A percentile compares a stretch with the other conserved stretches of the same genome.
Evolutionary conservation across 176 grass and related monocot genomes (phyloP).

Genomic region (Aechmea fasciata): DNA sequence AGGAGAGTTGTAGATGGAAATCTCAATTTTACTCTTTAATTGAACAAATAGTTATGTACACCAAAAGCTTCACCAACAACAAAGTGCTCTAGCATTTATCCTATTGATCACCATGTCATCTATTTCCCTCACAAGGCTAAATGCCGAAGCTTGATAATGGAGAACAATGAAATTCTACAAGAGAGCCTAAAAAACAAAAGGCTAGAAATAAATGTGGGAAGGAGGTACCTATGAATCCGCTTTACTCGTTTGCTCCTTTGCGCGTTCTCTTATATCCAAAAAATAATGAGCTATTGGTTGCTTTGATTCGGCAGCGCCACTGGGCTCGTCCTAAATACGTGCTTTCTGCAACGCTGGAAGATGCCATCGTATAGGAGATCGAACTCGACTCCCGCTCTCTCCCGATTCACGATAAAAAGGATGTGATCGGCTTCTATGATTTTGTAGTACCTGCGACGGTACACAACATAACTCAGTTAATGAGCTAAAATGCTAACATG

Average conservation of each 20-base stretch:
- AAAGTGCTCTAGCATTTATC: too few relatives aligned
- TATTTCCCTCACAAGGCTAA: too few relatives aligned
- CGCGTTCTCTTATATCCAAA: not conserved
- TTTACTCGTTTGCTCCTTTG: not conserved
- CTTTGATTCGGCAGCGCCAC: constrained; percentile 56
- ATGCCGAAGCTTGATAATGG: too few relatives aligned
- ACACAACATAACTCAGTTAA: not conserved
- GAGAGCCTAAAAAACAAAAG: too few relatives aligned
- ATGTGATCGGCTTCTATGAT: constrained; percentile 96
- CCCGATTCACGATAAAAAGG: constrained; percentile 88
- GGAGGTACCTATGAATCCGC: too few relatives aligned
- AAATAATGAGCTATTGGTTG: constrained; percentile 27
- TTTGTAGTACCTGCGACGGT: constrained; percentile 68
- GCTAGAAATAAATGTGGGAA: too few relatives aligned
- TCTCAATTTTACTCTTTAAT: too few relatives aligned
- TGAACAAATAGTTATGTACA: too few relatives aligned
- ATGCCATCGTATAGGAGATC: constrained; percentile 90
- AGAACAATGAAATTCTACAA: too few relatives aligned
- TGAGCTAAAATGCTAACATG: not conserved
- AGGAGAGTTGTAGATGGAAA: too few relatives aligned
- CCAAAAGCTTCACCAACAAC: too few relatives aligned
- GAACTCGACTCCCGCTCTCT: constrained; percentile 91
- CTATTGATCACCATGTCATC: too few relatives aligned
- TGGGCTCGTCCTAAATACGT: constrained; percentile 48
- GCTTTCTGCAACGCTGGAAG: constrained; percentile 89